These are phyloP conservation scores for Mimosa pudica DNA, from an alignment of 306 rosid species.

Conservation along the genomic window DNA sequence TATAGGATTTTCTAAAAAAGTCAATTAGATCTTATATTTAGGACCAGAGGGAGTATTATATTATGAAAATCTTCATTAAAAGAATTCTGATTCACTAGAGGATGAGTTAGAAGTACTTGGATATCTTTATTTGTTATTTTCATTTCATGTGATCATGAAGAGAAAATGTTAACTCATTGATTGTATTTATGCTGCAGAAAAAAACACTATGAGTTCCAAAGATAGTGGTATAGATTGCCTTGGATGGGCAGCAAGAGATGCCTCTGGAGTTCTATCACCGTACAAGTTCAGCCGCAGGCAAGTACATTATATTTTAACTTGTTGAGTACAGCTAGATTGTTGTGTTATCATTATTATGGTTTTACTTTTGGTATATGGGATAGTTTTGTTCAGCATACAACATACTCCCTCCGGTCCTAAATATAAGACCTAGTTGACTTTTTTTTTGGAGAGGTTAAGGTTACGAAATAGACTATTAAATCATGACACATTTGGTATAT, in stretches of 20 bases:
- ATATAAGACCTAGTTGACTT: no score
- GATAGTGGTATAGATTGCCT: conserved; percentile 52
- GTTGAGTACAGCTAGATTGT: not conserved
- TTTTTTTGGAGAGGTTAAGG: no score
- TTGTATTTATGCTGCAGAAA: not conserved
- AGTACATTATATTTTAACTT: conserved; percentile 14
- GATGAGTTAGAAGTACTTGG: conserved; percentile 1
- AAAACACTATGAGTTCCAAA: conserved; percentile 50
- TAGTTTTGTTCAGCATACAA: not conserved
- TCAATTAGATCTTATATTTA: no score
- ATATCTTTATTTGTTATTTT: not conserved
- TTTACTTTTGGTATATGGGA: not conserved
- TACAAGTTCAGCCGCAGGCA: conserved; percentile 78
- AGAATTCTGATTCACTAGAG: not conserved
- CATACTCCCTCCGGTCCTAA: no score
- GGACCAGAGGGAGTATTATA: no score
- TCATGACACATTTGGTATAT: no score
- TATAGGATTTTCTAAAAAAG: no score
- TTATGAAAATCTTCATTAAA: not conserved
- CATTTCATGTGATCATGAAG: conserved; percentile 16
- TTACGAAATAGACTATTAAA: no score
- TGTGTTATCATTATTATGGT: not conserved
- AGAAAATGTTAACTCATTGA: conserved; percentile 13
- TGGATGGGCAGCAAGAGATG: conserved; percentile 85
- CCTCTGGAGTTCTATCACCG: conserved; percentile 67